These are phyloP conservation scores for Colletotrichum nymphaeae DNA, from an alignment of 2,329 filamentous ascomycete genomes.

Conservation along the genomic window DNA sequence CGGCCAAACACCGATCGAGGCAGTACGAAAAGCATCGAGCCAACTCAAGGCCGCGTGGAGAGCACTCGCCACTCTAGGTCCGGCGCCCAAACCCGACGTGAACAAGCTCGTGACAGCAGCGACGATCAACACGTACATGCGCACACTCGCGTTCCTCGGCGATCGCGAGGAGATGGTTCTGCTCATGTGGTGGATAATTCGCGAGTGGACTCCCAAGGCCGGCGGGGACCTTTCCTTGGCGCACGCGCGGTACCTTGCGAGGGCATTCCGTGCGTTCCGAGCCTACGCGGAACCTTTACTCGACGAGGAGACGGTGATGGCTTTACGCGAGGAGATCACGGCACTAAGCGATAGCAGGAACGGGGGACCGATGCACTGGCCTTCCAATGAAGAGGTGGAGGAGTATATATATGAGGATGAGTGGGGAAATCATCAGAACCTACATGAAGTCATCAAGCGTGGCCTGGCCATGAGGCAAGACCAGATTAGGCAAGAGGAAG, in stretches of 20 bases:
- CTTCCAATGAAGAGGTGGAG: conserved; percentile 48
- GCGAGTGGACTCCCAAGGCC: conserved; percentile 53
- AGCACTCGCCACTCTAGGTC: background rate
- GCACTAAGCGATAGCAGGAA: conserved; percentile 37
- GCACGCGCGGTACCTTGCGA: conserved; percentile 42
- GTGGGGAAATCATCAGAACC: conserved; percentile 21
- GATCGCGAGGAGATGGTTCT: conserved; percentile 69
- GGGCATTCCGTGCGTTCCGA: conserved; percentile 59
- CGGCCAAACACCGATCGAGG: background rate
- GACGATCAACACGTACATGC: conserved; percentile 66
- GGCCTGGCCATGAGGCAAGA: background rate
- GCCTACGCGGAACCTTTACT: conserved; percentile 59
- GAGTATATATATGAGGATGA: conserved; percentile 43
- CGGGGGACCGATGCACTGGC: conserved; percentile 47
- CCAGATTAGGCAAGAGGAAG: background rate
- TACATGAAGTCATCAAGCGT: conserved; percentile 6
- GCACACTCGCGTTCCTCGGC: conserved; percentile 69
- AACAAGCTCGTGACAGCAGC: conserved; percentile 48
- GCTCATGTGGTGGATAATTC: conserved; percentile 69
- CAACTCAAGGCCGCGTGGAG: conserved; percentile 22
- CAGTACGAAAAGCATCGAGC: conserved; percentile 3
- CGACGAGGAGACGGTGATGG: conserved; percentile 42
- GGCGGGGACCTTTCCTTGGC: conserved; percentile 48
- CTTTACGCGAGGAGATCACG: conserved; percentile 43
- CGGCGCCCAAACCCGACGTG: background rate